Evolutionary conservation across 2,329 filamentous ascomycete species (phyloP), one percentile per base, ranked within the genome.

Genomic region (Westerdykella sp.): DNA sequence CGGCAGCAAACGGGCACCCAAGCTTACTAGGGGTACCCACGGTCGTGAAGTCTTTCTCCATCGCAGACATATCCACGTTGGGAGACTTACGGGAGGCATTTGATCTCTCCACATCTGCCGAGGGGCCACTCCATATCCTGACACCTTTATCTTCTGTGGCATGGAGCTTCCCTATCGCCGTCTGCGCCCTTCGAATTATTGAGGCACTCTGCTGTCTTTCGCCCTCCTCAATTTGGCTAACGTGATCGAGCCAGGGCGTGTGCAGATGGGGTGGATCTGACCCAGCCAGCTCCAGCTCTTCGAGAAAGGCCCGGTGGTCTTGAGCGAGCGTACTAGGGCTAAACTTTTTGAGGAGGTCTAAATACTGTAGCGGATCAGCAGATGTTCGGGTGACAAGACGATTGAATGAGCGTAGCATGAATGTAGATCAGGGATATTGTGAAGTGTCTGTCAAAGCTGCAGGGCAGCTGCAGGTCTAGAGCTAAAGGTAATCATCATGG

Each of bases 41-140:
- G 28, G 90, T 85, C 14, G 90, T 96, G 58, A 95, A 96, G 68
- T 96, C 90, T 69, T 85, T 85, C 70, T 95, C 90, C 60, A 95
- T 55, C 4, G 65, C 65, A 25, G 69, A 69, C 43, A 68, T 65
- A 38, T 66, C 60, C 25, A 12, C 25, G 9, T 14, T 14, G n/a
- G n/a, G 5, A 35, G 32, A 7, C n/a, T 18, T 14, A 9, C 5
- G 3, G 9, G 32, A 35, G 42, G 61, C 60, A 63, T 69, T 53
- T 47, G 56, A 46, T 37, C 46, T 50, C 35, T 56, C 47, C 40
- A 48, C 53, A 46, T 61, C 66, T 44, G 56, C 60, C 39, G 52
- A 68, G 44, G 56, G 63, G 36, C 57, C 64, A 52, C 57, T 73
- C 72, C 69, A 64, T 43, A 69, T 69, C 48, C 62, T 63, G 42